Base-by-base conservation (phyloP, 2,329 filamentous ascomycete genomes). In the Curvularia eragrostidis region DNA sequence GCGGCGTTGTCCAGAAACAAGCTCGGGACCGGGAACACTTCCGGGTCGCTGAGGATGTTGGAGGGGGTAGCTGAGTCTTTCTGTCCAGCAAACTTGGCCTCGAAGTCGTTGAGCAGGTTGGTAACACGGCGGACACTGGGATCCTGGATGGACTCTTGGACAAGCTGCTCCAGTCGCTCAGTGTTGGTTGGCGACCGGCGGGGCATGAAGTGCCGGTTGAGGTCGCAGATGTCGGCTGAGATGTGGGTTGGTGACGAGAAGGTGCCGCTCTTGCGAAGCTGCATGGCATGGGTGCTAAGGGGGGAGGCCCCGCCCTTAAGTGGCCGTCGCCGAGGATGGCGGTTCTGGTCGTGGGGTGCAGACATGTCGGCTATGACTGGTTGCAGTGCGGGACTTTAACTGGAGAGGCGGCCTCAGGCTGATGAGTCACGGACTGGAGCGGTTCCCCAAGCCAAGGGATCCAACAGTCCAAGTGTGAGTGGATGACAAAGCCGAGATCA, bases 131-230 rank as follows among this genome's bases (percentile, higher is more conserved):
- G 78, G 63, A 81, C 76, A 48, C 78, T 78, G 44, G 79, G 70
- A 56, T 80, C 79, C 52, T 80, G 72, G 54, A 83, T 78, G 50
- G 78, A 68, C 52, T 80, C 79, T 55, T 80, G 72, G 55, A 83
- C 72, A 41, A 83, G 75, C 54, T 81, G 78, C 67, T 82, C 80
- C 19, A 83, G 76, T 53, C 77, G 75, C 69, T 82, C 78, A 21
- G 80, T 77, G 63, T 76, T 80, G 58, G 81, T 83, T 5, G 79
- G 75, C n/a, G 81, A 82, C 48, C 81, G 80, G 54, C 74, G 73
- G 43, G 79, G 77, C 77, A 81, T 79, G 66, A 75, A 78, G 54
- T 70, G 75, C 41, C 70, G 64, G 66, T 69, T 72, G 56, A 77
- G 52, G 63, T 77, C 77, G 65, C 71, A 76, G 55, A 79, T 68